Evolutionary conservation across 2,329 filamentous ascomycete species (phyloP), one percentile per base, ranked within the genome.

Genomic region (Talaromyces sp.): DNA sequence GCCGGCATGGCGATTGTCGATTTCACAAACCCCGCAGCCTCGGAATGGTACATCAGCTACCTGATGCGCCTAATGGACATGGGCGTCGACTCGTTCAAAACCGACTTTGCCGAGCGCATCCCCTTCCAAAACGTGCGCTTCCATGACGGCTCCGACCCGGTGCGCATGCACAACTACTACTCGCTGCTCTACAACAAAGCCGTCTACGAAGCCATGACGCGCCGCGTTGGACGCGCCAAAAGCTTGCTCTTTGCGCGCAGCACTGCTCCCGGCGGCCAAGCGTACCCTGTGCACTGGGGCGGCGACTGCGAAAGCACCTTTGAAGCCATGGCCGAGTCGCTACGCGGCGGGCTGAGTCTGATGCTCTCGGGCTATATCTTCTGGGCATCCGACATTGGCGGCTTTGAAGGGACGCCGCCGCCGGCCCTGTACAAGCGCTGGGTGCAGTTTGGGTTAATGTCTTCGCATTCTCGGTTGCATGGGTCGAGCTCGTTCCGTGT

Each of bases 121-220:
- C 88, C 88, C 0, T 83, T 82, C 5, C 79, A 82, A 55, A 85
- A 88, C 65, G 83, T 90, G 6, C 79, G 83, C 64, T 91, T 87
- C 82, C 78, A 84, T 68, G 86, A 90, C 66, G 69, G 76, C 54
- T 78, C 77, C 5, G 86, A 90, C 66, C 82, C 87, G 1, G 78
- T 77, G 56, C 83, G 83, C 66, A 91, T 91, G 88, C 89, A 90
- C 76, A 91, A 91, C 73, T 90, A 84, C 76, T 91, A 90, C 71
- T 81, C 88, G n/a, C 87, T 88, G 68, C 74, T 86, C 3, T 91
- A 89, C 77, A 91, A 90, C 79, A 84, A 86, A 65, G 73, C 84
- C 59, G 87, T 90, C 8, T 90, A 88, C 69, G 83, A 88, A 67
- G 81, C 86, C 1, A 78, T 90, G 13, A 82, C 86, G 68, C 76